Evolutionary conservation across 257 asterid genomes (phyloP).

Genomic region (Parsonsia alboflavescens): DNA sequence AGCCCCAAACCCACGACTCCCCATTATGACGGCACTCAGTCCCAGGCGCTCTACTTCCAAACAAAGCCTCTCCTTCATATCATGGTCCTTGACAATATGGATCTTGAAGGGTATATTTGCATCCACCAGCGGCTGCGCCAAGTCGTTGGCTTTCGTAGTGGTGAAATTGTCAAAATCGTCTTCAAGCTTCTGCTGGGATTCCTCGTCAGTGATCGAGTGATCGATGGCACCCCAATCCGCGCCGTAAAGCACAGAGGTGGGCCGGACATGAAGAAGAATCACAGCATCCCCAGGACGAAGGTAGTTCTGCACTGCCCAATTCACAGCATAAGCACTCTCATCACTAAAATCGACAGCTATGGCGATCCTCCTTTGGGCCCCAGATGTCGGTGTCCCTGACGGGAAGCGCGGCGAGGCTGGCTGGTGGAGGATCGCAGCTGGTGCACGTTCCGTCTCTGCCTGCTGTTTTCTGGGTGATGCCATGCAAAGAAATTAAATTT

Average conservation of each 20-base stretch:
- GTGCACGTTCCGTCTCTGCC: conserved; percentile 30
- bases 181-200: conserved; percentile 32
- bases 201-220: conserved; percentile 17
- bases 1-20: conserved; percentile 43
- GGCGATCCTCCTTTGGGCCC: conserved; percentile 56
- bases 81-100: conserved; percentile 41
- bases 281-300: conserved; percentile 29
- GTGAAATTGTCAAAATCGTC: conserved; percentile 36
- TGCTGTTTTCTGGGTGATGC: conserved; percentile 42
- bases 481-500: conserved; percentile 26
- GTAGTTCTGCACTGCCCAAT: conserved; percentile 27
- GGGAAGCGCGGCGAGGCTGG: conserved; percentile 68
- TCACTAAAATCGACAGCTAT: conserved; percentile 31
- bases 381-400: conserved; percentile 44
- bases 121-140: conserved; percentile 32
- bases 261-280: conserved; percentile 21
- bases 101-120: conserved; percentile 30
- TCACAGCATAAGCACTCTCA: conserved; percentile 28
- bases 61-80: conserved; percentile 44
- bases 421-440: conserved; percentile 52
- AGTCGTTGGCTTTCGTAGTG: conserved; percentile 25
- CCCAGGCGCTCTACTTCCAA: conserved; percentile 45
- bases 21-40: conserved; percentile 37
- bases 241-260: conserved; percentile 30
- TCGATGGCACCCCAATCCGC: conserved; percentile 33